Base-by-base conservation (phyloP, 164 flowering plant genomes). In the Umbellularia californica region DNA sequence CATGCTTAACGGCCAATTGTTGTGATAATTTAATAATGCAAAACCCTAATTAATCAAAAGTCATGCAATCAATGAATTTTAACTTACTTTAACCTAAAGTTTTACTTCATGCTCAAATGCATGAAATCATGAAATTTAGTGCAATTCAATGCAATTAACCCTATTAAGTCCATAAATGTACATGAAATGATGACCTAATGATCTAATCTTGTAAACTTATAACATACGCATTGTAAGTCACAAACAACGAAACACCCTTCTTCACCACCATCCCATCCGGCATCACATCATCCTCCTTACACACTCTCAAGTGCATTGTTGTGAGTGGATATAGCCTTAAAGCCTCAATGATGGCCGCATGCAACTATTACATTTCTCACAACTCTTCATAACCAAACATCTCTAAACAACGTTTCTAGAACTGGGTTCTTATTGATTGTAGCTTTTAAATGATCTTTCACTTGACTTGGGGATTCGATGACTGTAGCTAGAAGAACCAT, bases 271-370 rank as follows among this genome's bases (percentile, higher is more conserved):
- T 87, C 0, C 92, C 90, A 27, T 89, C 90, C 15, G 90, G 88
- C 70, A 86, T 1, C 14, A 83, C 72, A 25, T 87, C 89, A 65
- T 89, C 88, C 2, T 70, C 62, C 22, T 64, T 24, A 71, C 86
- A 79, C 3, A 23, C 51, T 35, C 79, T 86, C 1, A 81, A 41
- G 72, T 86, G 81, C 4, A 84, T 52, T 14, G 88, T 78, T 24
- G 84, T 90, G 0, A 88, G 88, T 0, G 91, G 88, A 72, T 87
- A 85, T 13, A 88, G 76, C 22, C 90, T 62, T 77, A 88, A 13
- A 3, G 84, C 23, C 66, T 89, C 93, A 0, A 86, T 77, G 0
- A 89, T 72, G 12, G 90, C 85, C 2, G 90, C 90, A 1, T 87
- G 93, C 4, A 88, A 75, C 60, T 88, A 89, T 14, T 85, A 79